phyloP scores from a whole-genome alignment of 768 basidiomycete species.

The Lentinula lateritia region DNA sequence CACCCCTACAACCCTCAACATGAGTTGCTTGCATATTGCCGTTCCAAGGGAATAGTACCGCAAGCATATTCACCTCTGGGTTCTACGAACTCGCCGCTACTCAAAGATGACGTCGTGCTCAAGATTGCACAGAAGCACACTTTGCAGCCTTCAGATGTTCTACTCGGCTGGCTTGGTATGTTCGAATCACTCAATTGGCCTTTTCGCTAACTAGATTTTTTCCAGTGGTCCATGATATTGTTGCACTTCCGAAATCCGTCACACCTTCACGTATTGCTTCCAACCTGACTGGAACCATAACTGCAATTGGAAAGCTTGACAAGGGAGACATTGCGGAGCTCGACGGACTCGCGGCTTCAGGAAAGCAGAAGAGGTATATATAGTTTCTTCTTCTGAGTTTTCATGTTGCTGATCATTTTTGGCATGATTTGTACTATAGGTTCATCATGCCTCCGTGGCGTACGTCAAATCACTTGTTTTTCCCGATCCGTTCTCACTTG shows the following conservation, averaged over 20 bases:
- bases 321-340: conserved; percentile 48
- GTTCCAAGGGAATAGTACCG: conserved; percentile 60
- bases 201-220: conserved; percentile 17
- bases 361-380: conserved; percentile 54
- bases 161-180: conserved; percentile 61
- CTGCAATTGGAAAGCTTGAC: conserved; percentile 39
- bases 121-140: conserved; percentile 55
- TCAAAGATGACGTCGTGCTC: conserved; percentile 54
- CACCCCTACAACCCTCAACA: conserved; percentile 76
- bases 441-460: conserved; percentile 69
- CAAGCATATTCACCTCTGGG: conserved; percentile 83
- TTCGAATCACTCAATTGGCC: not conserved
- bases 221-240: conserved; percentile 41
- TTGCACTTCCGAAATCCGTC: conserved; percentile 75
- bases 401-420: not conserved
- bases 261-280: conserved; percentile 60
- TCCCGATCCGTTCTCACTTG: conserved; percentile 1
- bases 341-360: conserved; percentile 50
- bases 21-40: conserved; percentile 56
- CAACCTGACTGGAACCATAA: conserved; percentile 48
- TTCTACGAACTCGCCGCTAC: conserved; percentile 58
- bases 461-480: conserved; percentile 25
- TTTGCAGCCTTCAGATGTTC: conserved; percentile 49
- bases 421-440: conserved; percentile 19
- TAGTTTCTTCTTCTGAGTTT: not conserved